Base-by-base conservation (phyloP, 768 basidiomycete species). In the Rhizopogon salebrosus region DNA sequence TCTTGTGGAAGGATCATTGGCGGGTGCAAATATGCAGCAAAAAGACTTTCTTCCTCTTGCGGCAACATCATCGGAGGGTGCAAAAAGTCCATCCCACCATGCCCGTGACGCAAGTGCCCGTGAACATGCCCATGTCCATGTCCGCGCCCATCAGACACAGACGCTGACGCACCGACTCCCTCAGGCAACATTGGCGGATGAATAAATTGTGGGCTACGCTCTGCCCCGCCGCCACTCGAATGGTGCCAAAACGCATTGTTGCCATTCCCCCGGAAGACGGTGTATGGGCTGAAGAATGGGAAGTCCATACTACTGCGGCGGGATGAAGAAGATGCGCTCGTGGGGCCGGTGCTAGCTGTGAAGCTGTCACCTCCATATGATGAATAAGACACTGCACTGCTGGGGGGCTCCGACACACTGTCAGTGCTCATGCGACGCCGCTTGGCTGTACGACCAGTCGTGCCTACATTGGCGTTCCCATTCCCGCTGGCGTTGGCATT, bases 191-290 rank as follows among this genome's bases (percentile, higher is more conserved):
- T 85, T 2, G 85, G 84, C 8, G 87, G 87, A 55, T 89, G 87
- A 56, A 84, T 75, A 37, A 82, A 64, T 18, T 77, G 74, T 1
- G 80, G 80, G 3, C 83, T 83, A 51, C 76, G 71, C 24, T 78
- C 78, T 57, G 81, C 79, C 4, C 80, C 72, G 58, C 86, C 75
- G 78, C 86, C 85, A 58, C 86, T 86, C 9, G 87, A 84, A 3
- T 88, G 87, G 67, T 91, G 89, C 87, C 87, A 89, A 60, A 87
- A 85, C 7, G 84, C 56, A 27, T 69, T 79, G 56, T 79, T 83
- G 0, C 76, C 78, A 5, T 78, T 79, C 5, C 80, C 82, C 14
- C 83, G 72, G 26, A 83, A 68, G 4, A 78, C 74, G n/a, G 75
- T 77, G 37, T 79, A 74, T 6, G 73, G 70, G 16, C 81, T 72